Conservation (phyloP, 495 filamentous ascomycete species). For the Tuber aestivum region DNA sequence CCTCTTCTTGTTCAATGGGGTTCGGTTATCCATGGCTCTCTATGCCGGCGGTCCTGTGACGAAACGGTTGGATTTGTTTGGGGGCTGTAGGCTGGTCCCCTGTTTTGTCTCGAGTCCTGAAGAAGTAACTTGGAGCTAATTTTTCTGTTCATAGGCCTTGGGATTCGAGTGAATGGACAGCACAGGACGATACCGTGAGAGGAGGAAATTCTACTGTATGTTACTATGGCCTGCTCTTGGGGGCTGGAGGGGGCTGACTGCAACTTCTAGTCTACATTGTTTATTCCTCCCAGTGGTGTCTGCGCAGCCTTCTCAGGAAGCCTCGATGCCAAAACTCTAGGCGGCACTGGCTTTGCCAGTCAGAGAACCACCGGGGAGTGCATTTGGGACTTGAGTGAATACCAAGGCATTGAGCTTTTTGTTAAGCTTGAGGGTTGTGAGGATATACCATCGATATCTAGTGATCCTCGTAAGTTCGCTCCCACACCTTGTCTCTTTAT, state of each 20-base stretch:
- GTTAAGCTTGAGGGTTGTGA: conserved; percentile 26
- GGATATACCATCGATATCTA: not conserved
- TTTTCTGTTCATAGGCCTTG: conserved; percentile 50
- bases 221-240: not conserved
- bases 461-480: not conserved
- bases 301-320: conserved; percentile 57
- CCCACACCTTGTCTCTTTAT: not conserved
- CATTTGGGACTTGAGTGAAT: conserved; percentile 54
- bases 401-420: conserved; percentile 52
- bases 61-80: conserved; percentile 44
- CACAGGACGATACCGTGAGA: conserved; percentile 66
- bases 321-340: conserved; percentile 67
- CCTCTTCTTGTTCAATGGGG: not conserved
- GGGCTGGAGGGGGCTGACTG: conserved; percentile 53
- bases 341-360: conserved; percentile 75
- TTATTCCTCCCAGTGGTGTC: conserved; percentile 26
- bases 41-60: not conserved
- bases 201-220: conserved; percentile 52
- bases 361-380: conserved; percentile 57
- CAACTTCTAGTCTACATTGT: conserved; percentile 36
- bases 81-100: conserved; percentile 47
- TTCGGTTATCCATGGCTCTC: not conserved
- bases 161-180: conserved; percentile 56
- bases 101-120: not conserved
- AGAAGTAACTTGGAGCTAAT: not conserved